phyloP scores from a whole-genome alignment of 345 rosid species.

The Toxicodendron radicans region DNA sequence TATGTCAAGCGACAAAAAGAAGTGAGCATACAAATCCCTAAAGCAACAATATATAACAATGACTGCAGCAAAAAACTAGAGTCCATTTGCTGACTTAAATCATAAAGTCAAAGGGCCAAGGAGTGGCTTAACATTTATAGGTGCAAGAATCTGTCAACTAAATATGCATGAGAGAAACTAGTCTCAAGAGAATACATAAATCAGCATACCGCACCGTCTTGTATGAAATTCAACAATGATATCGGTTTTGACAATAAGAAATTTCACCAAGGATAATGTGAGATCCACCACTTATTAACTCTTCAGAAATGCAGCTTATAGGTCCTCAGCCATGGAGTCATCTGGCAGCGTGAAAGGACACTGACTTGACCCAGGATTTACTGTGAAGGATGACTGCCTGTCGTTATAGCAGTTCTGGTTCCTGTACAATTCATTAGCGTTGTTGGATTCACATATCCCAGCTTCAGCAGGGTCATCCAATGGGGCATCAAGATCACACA shows the following conservation, averaged over 20 bases:
- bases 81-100: neutral
- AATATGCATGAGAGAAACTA: neutral
- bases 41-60: neutral
- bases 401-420: neutral
- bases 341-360: neutral
- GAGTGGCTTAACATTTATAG: neutral
- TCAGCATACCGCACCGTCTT: neutral
- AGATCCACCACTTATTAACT: neutral
- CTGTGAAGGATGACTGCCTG: neutral
- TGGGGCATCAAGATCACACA: constrained; percentile 32
- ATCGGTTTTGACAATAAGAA: neutral
- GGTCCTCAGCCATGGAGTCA: neutral
- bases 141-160: neutral
- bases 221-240: neutral
- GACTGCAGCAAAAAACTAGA: neutral
- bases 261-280: neutral
- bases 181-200: neutral
- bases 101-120: neutral
- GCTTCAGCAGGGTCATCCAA: constrained; percentile 9
- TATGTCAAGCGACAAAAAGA: neutral
- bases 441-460: neutral
- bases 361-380: neutral
- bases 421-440: neutral
- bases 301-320: neutral
- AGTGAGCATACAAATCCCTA: neutral